Percentiles rank a stretch among this genome's conserved stretches.
phyloP scores from a whole-genome alignment of 768 basidiomycete species.

The Amanita rubescens region DNA sequence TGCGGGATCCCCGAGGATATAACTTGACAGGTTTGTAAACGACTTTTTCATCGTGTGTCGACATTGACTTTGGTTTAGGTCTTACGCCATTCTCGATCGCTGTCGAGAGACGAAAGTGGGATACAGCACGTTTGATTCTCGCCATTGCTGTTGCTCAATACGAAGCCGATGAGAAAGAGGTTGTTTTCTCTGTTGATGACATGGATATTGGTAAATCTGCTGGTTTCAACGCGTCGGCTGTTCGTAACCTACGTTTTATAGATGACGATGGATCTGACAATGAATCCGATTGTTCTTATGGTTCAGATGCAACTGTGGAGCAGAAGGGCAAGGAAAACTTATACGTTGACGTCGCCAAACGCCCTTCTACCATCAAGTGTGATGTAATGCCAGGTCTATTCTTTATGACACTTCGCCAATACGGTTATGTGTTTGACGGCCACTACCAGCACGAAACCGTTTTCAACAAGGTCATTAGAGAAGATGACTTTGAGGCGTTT shows the following conservation, averaged over 20 bases:
- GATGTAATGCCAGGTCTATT: constrained; percentile 25
- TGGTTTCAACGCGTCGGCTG: background rate
- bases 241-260: constrained; percentile 1
- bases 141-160: constrained; percentile 52
- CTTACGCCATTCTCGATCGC: constrained; percentile 47
- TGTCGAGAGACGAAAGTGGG: constrained; percentile 42
- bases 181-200: constrained; percentile 2
- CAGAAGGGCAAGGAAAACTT: constrained; percentile 14
- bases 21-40: constrained; percentile 16
- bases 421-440: background rate
- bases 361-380: constrained; percentile 35
- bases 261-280: constrained; percentile 34
- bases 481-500: constrained; percentile 45
- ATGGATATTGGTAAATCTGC: constrained; percentile 5
- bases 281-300: constrained; percentile 34
- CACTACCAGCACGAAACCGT: constrained; percentile 11
- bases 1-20: constrained; percentile 11
- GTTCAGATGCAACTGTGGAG: constrained; percentile 33
- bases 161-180: constrained; percentile 12
- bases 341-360: constrained; percentile 47
- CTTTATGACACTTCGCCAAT: background rate
- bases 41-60: background rate
- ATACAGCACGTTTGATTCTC: constrained; percentile 48
- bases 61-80: constrained; percentile 21
- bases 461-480: constrained; percentile 29